Conservation (phyloP, 2,329 filamentous ascomycete species). For the Pseudogymnoascus sp. region DNA sequence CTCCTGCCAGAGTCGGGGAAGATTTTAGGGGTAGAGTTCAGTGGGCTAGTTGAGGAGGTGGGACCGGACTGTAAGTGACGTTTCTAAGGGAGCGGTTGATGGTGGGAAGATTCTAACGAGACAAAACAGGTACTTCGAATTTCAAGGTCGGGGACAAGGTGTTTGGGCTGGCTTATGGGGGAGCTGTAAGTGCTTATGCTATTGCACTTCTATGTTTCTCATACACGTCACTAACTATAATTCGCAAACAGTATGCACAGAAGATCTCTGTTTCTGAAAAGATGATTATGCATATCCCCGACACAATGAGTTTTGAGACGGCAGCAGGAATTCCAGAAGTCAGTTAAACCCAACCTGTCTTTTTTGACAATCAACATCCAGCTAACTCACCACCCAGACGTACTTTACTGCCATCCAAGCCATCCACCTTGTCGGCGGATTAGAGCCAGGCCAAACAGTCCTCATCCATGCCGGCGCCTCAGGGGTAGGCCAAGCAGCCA, state of each 20-base stretch:
- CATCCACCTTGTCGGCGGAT: conserved; percentile 72
- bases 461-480: conserved; percentile 92
- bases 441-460: conserved; percentile 61
- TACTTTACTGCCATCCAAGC: conserved; percentile 94
- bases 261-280: conserved; percentile 68
- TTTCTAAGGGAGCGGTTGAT: background rate
- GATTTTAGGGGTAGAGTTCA: conserved; percentile 74
- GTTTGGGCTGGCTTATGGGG: conserved; percentile 85
- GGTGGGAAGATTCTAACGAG: conserved; percentile 23
- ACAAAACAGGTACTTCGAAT: conserved; percentile 32
- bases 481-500: conserved; percentile 77
- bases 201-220: background rate
- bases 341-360: background rate
- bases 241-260: conserved; percentile 52
- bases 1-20: conserved; percentile 61
- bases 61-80: background rate
- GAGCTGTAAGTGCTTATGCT: conserved; percentile 39
- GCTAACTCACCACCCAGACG: conserved; percentile 39
- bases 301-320: conserved; percentile 61
- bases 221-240: background rate
- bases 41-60: conserved; percentile 57
- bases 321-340: conserved; percentile 68
- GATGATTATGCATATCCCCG: conserved; percentile 79
- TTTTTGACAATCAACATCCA: background rate
- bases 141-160: conserved; percentile 75